Evolutionary conservation across 73 alveolate genomes (phyloP).

Genomic region (Tetrahymena thermophila): DNA sequence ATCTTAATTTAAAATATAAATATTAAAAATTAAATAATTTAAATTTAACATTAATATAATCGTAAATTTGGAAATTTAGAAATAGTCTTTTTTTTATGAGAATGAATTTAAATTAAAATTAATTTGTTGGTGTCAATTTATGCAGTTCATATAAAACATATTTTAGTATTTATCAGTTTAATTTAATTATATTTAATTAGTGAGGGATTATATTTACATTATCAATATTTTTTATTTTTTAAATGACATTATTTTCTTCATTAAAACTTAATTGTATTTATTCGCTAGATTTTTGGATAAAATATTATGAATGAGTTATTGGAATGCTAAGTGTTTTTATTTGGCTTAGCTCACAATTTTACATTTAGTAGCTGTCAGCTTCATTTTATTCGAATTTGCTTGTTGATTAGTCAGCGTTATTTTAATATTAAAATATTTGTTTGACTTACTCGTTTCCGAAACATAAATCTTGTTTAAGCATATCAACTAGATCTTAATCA

Average conservation of each 20-base stretch:
- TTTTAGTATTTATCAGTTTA: background rate
- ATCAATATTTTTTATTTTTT: background rate
- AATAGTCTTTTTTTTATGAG: no score
- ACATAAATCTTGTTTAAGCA: background rate
- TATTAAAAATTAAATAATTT: no score
- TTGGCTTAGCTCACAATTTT: background rate
- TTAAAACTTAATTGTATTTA: background rate
- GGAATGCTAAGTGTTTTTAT: background rate
- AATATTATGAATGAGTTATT: background rate
- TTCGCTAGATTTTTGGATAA: background rate
- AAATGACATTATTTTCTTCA: background rate
- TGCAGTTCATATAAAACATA: no score
- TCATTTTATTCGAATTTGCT: background rate
- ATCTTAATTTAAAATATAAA: no score
- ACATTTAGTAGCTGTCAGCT: background rate
- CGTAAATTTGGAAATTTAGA: no score
- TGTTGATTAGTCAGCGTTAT: background rate
- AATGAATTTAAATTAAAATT: no score
- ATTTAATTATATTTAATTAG: no score
- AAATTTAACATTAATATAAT: no score
- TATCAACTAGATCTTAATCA: background rate
- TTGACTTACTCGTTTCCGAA: background rate
- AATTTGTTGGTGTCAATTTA: no score
- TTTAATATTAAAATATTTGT: no score
- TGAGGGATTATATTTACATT: background rate